Evolutionary conservation across 306 rosid genomes (phyloP).

Genomic region (Adenanthera pavonina): DNA sequence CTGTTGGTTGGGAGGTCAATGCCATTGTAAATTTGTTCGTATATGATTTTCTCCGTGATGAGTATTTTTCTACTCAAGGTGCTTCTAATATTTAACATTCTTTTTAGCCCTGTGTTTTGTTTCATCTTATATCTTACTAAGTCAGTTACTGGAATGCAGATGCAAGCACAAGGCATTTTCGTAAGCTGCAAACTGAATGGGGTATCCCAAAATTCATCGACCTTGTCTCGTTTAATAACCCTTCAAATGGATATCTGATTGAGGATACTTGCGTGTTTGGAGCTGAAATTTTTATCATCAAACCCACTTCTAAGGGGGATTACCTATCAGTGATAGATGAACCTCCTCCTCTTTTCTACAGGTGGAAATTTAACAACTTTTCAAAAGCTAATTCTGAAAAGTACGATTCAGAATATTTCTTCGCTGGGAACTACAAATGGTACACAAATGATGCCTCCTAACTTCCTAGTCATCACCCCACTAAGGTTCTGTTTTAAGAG

Average conservation of each 20-base stretch:
- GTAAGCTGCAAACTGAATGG: slow-evolving; percentile 39
- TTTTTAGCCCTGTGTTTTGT: not conserved
- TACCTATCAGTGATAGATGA: slow-evolving; percentile 34
- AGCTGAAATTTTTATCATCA: slow-evolving; percentile 44
- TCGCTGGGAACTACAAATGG: slow-evolving; percentile 49
- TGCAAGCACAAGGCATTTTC: slow-evolving; percentile 35
- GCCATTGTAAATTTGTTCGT: slow-evolving; percentile 48
- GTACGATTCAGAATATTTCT: slow-evolving; percentile 35
- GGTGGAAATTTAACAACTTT: slow-evolving; percentile 39
- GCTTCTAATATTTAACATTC: not conserved
- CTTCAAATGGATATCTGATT: slow-evolving; percentile 44
- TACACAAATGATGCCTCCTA: not conserved
- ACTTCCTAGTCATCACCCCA: not conserved
- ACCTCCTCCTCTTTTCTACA: slow-evolving; percentile 5
- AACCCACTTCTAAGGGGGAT: slow-evolving; percentile 18
- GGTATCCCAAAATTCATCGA: slow-evolving; percentile 41
- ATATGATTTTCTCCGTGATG: slow-evolving; percentile 35
- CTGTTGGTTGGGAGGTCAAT: slow-evolving; percentile 48
- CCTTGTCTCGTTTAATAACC: slow-evolving; percentile 37
- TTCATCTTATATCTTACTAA: not conserved
- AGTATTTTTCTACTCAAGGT: slow-evolving; percentile 47
- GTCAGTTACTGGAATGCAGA: slow-evolving; percentile 32
- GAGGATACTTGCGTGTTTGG: slow-evolving; percentile 48
- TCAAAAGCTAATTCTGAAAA: not conserved
- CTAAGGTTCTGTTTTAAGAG: not conserved